These are phyloP conservation scores for Cicer bijugum DNA, from an alignment of 306 rosid species.

Conservation along the genomic window DNA sequence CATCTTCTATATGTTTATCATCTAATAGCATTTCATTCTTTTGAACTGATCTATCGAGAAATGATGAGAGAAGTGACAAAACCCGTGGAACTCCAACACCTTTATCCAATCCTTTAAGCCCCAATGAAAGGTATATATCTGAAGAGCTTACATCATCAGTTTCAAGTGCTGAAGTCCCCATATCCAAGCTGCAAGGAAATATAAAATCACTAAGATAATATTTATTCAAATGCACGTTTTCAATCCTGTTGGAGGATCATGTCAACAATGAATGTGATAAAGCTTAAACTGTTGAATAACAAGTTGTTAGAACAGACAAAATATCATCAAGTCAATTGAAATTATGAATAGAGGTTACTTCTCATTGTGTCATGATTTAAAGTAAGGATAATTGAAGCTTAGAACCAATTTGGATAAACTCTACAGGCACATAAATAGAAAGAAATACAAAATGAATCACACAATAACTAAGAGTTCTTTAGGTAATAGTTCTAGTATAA, in stretches of 20 bases:
- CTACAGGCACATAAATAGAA: neutral
- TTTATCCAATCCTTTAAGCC: slow-evolving; percentile 66
- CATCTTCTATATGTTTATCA: slow-evolving; percentile 55
- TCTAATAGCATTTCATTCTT: slow-evolving; percentile 68
- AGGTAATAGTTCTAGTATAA: neutral
- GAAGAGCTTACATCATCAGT: slow-evolving; percentile 50
- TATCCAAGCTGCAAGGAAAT: slow-evolving; percentile 62
- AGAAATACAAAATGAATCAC: neutral
- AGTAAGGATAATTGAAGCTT: slow-evolving; percentile 29
- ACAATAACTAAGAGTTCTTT: neutral
- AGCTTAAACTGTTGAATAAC: neutral
- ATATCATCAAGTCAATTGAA: slow-evolving; percentile 16
- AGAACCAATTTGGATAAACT: slow-evolving; percentile 7
- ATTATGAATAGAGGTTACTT: slow-evolving; percentile 5
- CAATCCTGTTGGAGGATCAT: slow-evolving; percentile 20
- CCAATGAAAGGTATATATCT: slow-evolving; percentile 66
- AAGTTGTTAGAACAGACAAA: slow-evolving; percentile 10
- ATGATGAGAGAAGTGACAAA: slow-evolving; percentile 77
- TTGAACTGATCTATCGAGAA: slow-evolving; percentile 75
- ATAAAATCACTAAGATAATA: slow-evolving; percentile 15
- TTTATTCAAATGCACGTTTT: slow-evolving; percentile 12
- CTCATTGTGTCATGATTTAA: slow-evolving; percentile 11
- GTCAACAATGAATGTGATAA: slow-evolving; percentile 16
- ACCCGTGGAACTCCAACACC: slow-evolving; percentile 73
- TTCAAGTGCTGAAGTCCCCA: slow-evolving; percentile 70